Base-by-base conservation (phyloP, 306 rosid genomes). In the Acacia confusa region DNA sequence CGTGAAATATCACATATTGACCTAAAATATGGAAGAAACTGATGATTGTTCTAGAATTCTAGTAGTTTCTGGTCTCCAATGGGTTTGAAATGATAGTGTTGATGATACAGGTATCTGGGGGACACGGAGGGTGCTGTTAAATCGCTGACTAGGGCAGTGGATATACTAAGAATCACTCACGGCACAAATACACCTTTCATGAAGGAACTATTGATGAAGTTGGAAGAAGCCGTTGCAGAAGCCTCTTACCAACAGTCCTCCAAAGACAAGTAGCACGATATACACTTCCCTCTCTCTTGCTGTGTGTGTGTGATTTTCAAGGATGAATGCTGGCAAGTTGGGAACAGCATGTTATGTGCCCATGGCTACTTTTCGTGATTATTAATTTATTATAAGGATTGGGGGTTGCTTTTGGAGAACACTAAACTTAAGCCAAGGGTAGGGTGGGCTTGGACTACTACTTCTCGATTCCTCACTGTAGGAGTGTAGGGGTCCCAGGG, bases 211-310 rank as follows among this genome's bases (percentile, higher is more conserved):
- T 78, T 85, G 71, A 32, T 80, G 88, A 90, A 83, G 88, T 90
- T 93, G 88, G 97, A 93, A 69, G 99, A 95, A 88, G 97, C 99
- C 27, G 93, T 89, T 22, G 93, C 95, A 0, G 97, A 95, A 90
- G 94, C 93, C 53, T 92, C 92, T 30, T 85, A 82, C 84, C 87
- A 88, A 85, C 85, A 36, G 30, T 89, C 92, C 47, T 84, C 87
- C 16, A 48, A 19, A 58, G 84, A 85, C 60, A 68, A 85, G 78
- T 80, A 71, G 85, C 72, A 63, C 57, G 36, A 70, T 66, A 58
- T 43, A 4, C 50, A 4, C 50, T 77, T 28, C 40, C 63, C 22
- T 24, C 25, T 9, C 3, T 20, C 12, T n/a, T 36, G 53, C 20
- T 47, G 0, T 47, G 20, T 47, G 20, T 44, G 48, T 47, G 53